Base-by-base conservation (phyloP, 164 flowering plant genomes). In the Nymphaea colorata region DNA sequence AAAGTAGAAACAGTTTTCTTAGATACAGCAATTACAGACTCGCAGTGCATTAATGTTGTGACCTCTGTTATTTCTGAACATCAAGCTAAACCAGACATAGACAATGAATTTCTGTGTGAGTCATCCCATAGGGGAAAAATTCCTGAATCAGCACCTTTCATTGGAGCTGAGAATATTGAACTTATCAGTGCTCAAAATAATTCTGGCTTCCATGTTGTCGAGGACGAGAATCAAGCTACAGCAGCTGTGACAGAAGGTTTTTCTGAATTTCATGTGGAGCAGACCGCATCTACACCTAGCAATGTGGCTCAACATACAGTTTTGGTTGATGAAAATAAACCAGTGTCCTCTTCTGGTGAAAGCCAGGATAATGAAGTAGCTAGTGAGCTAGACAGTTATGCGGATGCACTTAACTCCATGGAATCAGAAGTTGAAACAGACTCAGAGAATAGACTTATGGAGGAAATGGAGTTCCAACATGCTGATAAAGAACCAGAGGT, bases 131-230 rank as follows among this genome's bases (percentile, higher is more conserved):
- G 71, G 64, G 68, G 68, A 68, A 64, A 66, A 78, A 75, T 64
- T 44, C 71, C 78, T 5, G 67, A 70, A 74, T 76, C 84, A 47
- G 76, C 90, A 66, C 70, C 68, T 76, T 85, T 82, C 65, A 83
- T 85, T 18, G 89, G 93, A 91, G 96, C 86, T 80, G 96, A 87
- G 71, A 89, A 89, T 81, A 75, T 70, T 60, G 91, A 89, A 74
- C 83, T 85, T 72, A 66, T 83, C 64, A 85, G 85, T 68, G 76
- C 82, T 66, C 68, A 57, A 59, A 69, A 53, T 71, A 74, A 74
- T 59, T 41, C 6, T 41, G 17, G 8, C 61, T 65, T 41, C 6
- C 68, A 59, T 55, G 47, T 62, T 65, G 41, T 65, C 68, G 76
- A 68, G 44, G 70, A 68, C 57, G 61, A 64, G 65, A 65, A 66